These are phyloP conservation scores for Phialemoniopsis sp. DNA, from an alignment of 2,329 filamentous ascomycete species.

Conservation along the genomic window DNA sequence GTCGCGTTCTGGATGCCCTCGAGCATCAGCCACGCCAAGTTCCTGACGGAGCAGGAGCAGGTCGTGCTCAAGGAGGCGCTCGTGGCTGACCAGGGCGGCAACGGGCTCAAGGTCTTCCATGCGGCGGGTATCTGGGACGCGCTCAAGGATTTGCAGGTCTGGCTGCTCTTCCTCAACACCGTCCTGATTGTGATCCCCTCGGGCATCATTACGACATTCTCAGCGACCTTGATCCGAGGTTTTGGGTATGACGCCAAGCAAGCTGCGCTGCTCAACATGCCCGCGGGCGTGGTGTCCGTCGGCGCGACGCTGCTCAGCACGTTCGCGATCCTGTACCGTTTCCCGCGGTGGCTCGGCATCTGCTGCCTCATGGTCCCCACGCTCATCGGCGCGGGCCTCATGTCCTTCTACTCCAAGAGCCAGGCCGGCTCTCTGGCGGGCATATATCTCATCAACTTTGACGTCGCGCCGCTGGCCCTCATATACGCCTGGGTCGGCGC, in stretches of 20 bases:
- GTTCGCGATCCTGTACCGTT: too few species aligned
- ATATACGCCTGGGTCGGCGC: constrained; percentile 26
- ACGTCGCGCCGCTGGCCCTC: constrained; percentile 35
- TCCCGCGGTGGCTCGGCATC: too few species aligned
- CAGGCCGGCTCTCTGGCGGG: constrained; percentile 38
- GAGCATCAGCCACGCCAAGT: constrained; percentile 27
- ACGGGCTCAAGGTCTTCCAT: constrained; percentile 11
- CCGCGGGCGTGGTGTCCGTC: constrained; percentile 10
- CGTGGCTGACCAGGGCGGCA: constrained; percentile 30
- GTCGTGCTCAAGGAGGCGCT: constrained; percentile 23
- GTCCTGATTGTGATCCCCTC: constrained; percentile 6
- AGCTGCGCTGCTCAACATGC: constrained; percentile 7
- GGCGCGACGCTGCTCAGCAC: too few species aligned
- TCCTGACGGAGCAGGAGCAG: constrained; percentile 21
- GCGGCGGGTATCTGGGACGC: constrained; percentile 10
- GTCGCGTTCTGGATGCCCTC: constrained; percentile 23
- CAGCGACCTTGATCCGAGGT: constrained; percentile 10
- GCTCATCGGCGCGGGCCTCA: constrained; percentile 38
- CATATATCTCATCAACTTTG: constrained; percentile 44
- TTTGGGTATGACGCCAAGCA: constrained; percentile 8
- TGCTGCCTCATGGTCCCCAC: too few species aligned
- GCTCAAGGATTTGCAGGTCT: constrained; percentile 12
- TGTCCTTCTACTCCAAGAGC: constrained; percentile 42
- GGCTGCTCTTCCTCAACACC: constrained; percentile 13
- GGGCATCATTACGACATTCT: constrained; percentile 11